Conservation (phyloP, 2,329 filamentous ascomycete genomes). For the Nigrospora osmanthi region DNA sequence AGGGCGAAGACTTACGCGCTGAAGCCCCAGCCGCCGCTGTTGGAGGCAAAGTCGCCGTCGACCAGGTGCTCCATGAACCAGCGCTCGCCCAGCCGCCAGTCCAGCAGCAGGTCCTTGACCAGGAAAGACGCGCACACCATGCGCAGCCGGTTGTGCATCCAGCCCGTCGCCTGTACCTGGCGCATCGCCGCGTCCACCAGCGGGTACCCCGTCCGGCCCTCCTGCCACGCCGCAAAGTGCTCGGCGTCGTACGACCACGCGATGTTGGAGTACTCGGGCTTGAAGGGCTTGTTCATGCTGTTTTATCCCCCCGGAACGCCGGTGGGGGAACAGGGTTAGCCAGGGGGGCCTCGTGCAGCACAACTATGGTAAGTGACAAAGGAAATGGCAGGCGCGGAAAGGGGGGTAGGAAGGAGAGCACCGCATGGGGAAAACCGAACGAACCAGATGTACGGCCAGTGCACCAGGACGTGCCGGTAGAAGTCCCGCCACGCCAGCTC, state of each 20-base stretch:
- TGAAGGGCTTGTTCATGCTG: conserved; percentile 57
- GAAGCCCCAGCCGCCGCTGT: conserved; percentile 58
- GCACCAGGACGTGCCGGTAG: conserved; percentile 75
- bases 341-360: not conserved
- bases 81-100: conserved; percentile 75
- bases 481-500: conserved; percentile 86
- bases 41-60: conserved; percentile 73
- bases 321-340: conserved; percentile 6
- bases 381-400: too few relatives aligned
- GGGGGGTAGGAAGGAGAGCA: not conserved
- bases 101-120: conserved; percentile 70
- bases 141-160: conserved; percentile 79
- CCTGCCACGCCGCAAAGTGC: conserved; percentile 66
- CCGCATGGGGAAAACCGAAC: conserved; percentile 11
- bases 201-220: conserved; percentile 70
- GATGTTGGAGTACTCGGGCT: conserved; percentile 77
- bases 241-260: conserved; percentile 69
- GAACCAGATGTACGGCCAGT: conserved; percentile 78
- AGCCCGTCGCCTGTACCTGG: conserved; percentile 59
- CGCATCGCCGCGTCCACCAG: conserved; percentile 85
- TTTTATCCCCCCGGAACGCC: too few relatives aligned
- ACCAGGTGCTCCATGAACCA: conserved; percentile 79
- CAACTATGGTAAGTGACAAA: too few relatives aligned
- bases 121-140: conserved; percentile 82
- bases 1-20: conserved; percentile 12